A percentile compares a stretch with the other conserved stretches of the same genome.
Evolutionary conservation across 345 rosid genomes (phyloP).

Genomic region (Gossypium australe): DNA sequence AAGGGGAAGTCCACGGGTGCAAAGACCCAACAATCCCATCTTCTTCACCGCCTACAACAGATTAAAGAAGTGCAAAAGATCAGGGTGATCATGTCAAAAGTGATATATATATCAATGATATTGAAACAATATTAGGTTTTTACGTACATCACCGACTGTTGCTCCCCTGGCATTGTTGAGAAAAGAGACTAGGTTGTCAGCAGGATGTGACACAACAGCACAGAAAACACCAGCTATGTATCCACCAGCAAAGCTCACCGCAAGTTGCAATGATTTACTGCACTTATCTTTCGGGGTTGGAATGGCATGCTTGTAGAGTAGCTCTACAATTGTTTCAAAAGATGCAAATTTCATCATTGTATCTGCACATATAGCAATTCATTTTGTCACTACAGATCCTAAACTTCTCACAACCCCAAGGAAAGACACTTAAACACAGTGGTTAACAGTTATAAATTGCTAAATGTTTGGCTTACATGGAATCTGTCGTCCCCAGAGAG

Average conservation of each 20-base stretch:
- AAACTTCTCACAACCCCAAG: not conserved
- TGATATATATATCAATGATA: not conserved
- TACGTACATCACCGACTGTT: slow-evolving; percentile 70
- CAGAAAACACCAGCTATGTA: slow-evolving; percentile 88
- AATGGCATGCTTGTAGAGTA: slow-evolving; percentile 66
- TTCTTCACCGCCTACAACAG: slow-evolving; percentile 64
- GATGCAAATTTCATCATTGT: slow-evolving; percentile 98
- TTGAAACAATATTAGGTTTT: slow-evolving; percentile 7
- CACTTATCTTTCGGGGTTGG: slow-evolving; percentile 85
- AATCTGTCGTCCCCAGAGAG: slow-evolving; percentile 98
- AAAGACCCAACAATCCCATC: slow-evolving; percentile 74
- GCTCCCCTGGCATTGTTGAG: slow-evolving; percentile 95
- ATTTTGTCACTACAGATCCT: not conserved
- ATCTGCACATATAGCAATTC: slow-evolving; percentile 41
- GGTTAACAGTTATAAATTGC: no score
- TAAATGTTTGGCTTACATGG: slow-evolving; percentile 58
- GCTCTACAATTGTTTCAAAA: slow-evolving; percentile 81
- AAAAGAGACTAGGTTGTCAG: slow-evolving; percentile 91
- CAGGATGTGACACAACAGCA: slow-evolving; percentile 91
- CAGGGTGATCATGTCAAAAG: not conserved
- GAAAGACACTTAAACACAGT: no score
- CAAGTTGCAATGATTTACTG: slow-evolving; percentile 72
- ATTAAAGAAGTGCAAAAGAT: not conserved
- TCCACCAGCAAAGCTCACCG: slow-evolving; percentile 92
- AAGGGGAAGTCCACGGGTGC: slow-evolving; percentile 89